Evolutionary conservation across 192 early-diverging fungal genomes (phyloP), one percentile per base, ranked within the genome.

Genomic region (Linnemannia exigua): DNA sequence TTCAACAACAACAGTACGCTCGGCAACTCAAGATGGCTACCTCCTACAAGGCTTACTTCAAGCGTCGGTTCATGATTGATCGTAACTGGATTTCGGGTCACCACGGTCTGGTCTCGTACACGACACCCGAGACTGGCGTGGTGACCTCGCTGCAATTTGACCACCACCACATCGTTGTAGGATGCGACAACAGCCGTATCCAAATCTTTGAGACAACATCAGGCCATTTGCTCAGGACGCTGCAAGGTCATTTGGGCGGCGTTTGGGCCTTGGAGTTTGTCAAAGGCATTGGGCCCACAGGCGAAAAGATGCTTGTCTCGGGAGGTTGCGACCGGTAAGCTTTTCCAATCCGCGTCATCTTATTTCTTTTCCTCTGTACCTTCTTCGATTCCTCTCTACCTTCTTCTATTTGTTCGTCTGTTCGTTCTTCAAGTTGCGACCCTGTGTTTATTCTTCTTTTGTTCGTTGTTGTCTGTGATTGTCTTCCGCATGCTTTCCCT

Each of bases 101-200:
- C 19, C 86, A 88, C 46, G 83, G 68, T 46, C 74, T 89, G 14
- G 78, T 87, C 67, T 86, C 84, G 7, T 83, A 87, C 75, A 89
- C 82, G 20, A 84, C 84, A 8, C 84, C 84, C 25, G 88, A 90
- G 67, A 79, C 86, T 28, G 91, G 89, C 72, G 95, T 99, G 8
- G 97, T 99, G 20, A 99, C 99, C 14, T 97, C 96, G 68, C 88
- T 99, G 46, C 97, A 99, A 87, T 97, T 98, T 92, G 98, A 98
- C 77, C 92, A 93, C 17, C 93, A 96, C 61, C 95, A 97, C 87
- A 97, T 98, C 70, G 95, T 99, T 7, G 96, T 96, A 31, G 99
- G 98, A 41, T 94, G 96, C 31, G 98, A 99, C 89, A 97, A 98
- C 48, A 94, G 96, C 75, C 92, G 94, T 33, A 99, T 99, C 50